Percentiles rank a stretch among this genome's conserved stretches.
These are phyloP conservation scores for Cladosporium sphaerospermum DNA, from an alignment of 2,329 filamentous ascomycete species.

Conservation along the genomic window DNA sequence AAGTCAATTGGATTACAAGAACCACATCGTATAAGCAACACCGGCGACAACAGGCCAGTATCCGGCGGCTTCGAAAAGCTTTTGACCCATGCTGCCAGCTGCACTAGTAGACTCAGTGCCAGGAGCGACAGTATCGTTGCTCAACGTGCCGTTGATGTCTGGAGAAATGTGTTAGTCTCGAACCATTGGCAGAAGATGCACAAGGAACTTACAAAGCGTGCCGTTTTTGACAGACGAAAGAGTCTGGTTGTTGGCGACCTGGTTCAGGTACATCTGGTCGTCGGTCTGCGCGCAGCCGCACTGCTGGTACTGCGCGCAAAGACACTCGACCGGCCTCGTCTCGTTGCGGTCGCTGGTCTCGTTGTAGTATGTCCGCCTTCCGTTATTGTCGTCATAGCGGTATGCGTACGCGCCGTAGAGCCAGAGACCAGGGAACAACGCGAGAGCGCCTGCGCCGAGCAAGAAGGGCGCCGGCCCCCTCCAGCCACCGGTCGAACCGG, in stretches of 20 bases:
- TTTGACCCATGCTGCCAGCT: constrained; percentile 14
- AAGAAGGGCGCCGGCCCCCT: constrained; percentile 48
- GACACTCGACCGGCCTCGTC: constrained; percentile 55
- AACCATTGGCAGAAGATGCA: not conserved
- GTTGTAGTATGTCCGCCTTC: constrained; percentile 37
- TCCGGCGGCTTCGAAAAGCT: constrained; percentile 29
- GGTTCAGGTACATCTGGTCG: constrained; percentile 53
- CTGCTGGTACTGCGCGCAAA: constrained; percentile 50
- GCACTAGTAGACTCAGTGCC: constrained; percentile 29
- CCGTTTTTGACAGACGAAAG: constrained; percentile 60
- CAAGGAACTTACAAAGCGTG: constrained; percentile 44
- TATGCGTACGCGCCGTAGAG: constrained; percentile 58
- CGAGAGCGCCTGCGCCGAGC: constrained; percentile 43
- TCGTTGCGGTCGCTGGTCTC: constrained; percentile 47
- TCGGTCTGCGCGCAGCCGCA: constrained; percentile 63
- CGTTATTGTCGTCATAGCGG: constrained; percentile 53
- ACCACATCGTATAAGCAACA: constrained; percentile 31
- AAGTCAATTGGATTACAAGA: constrained; percentile 18
- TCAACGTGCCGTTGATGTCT: constrained; percentile 68
- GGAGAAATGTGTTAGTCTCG: not conserved
- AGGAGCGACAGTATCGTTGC: constrained; percentile 40
- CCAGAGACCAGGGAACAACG: constrained; percentile 61
- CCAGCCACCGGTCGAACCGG: constrained; percentile 5
- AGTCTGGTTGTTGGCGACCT: constrained; percentile 53
- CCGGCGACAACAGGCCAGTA: constrained; percentile 35